Percentiles rank a stretch among this genome's conserved stretches.
Evolutionary conservation across 345 rosid genomes (phyloP).

Genomic region (Populus deltoides): DNA sequence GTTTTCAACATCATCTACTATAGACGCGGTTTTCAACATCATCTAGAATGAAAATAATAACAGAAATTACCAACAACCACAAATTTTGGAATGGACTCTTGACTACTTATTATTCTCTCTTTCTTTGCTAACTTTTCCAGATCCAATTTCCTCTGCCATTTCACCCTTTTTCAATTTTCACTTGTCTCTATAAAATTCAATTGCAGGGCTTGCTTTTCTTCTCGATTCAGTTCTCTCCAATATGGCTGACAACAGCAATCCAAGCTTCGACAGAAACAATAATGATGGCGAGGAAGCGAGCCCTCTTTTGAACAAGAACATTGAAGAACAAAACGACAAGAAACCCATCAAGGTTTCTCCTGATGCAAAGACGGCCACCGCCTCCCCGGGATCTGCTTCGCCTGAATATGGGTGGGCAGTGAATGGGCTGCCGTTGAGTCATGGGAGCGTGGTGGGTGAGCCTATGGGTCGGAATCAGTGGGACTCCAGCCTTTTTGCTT

Average conservation of each 20-base stretch:
- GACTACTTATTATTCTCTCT: not conserved
- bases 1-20: not conserved
- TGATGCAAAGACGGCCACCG: constrained; percentile 8
- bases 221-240: not conserved
- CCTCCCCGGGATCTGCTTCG: constrained; percentile 15
- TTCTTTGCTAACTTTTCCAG: not conserved
- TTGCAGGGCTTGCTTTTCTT: not conserved
- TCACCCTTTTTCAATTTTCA: not conserved
- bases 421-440: constrained; percentile 68
- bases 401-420: constrained; percentile 63
- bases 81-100: not conserved
- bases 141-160: not conserved
- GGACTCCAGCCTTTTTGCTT: constrained; percentile 64
- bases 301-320: constrained; percentile 57
- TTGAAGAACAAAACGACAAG: constrained; percentile 31
- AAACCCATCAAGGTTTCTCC: constrained; percentile 27
- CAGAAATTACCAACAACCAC: not conserved
- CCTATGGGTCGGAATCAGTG: constrained; percentile 71
- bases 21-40: not conserved
- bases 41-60: not conserved
- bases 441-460: constrained; percentile 87
- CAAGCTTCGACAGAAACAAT: constrained; percentile 12
- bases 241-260: constrained; percentile 43
- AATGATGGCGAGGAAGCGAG: constrained; percentile 51
- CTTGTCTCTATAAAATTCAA: not conserved